Conservation (phyloP, 1,139 yeast species). For the Debaryomyces sp. region DNA sequence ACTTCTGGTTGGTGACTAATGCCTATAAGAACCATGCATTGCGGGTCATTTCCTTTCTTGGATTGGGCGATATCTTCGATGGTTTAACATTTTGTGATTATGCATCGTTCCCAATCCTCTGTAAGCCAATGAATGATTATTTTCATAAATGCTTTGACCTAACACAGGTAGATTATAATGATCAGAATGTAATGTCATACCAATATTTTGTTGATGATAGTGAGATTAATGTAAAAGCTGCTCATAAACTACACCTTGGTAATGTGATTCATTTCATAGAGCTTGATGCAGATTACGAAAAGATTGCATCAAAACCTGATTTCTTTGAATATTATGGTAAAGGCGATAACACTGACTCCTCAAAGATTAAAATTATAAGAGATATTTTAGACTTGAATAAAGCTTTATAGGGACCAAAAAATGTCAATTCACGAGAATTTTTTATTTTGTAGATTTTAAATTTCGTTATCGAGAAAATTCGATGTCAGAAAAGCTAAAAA, state of each 20-base stretch:
- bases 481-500: background rate
- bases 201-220: constrained; percentile 83
- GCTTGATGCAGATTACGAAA: constrained; percentile 42
- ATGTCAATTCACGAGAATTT: background rate
- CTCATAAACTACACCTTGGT: constrained; percentile 54
- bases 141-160: constrained; percentile 58
- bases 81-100: constrained; percentile 95
- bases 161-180: constrained; percentile 59
- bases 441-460: background rate
- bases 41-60: constrained; percentile 74
- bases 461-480: background rate
- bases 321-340: constrained; percentile 37
- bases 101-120: constrained; percentile 61
- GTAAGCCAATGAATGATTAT: constrained; percentile 78
- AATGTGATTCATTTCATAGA: constrained; percentile 63
- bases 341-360: constrained; percentile 28
- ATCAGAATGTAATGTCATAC: constrained; percentile 33
- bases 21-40: constrained; percentile 91
- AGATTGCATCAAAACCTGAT: constrained; percentile 30
- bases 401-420: constrained; percentile 12
- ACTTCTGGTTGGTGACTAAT: constrained; percentile 86
- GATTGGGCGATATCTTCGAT: constrained; percentile 87
- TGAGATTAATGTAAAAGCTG: constrained; percentile 62
- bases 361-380: constrained; percentile 36
- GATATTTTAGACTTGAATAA: constrained; percentile 32